phyloP scores from a whole-genome alignment of 192 early-diverging fungal genomes.

The Backusella parvicylindrica region DNA sequence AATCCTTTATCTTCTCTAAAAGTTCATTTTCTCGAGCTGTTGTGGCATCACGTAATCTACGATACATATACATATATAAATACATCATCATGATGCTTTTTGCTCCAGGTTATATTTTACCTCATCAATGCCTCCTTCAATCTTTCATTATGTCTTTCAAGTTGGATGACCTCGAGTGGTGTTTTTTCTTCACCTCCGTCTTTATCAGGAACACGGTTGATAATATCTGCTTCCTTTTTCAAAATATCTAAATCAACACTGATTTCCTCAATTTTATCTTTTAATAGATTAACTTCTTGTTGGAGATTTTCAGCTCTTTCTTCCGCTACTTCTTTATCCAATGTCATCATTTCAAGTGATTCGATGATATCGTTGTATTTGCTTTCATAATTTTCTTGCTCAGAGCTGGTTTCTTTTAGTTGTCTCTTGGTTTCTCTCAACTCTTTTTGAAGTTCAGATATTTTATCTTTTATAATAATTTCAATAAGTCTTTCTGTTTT shows the following conservation, averaged over 20 bases:
- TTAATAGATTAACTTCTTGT: slow-evolving; percentile 65
- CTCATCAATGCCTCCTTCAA: slow-evolving; percentile 83
- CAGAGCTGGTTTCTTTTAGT: slow-evolving; percentile 51
- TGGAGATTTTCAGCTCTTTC: slow-evolving; percentile 76
- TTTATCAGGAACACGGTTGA: slow-evolving; percentile 24
- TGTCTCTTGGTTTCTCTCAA: slow-evolving; percentile 57
- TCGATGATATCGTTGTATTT: slow-evolving; percentile 74
- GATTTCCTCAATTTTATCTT: slow-evolving; percentile 81
- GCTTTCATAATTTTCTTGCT: slow-evolving; percentile 63
- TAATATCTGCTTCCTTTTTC: slow-evolving; percentile 53
- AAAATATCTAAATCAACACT: slow-evolving; percentile 64
- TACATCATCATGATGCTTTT: background rate
- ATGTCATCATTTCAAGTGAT: slow-evolving; percentile 76
- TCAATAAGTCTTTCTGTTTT: background rate
- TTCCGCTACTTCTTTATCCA: slow-evolving; percentile 93
- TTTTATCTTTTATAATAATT: slow-evolving; percentile 45
- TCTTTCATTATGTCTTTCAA: slow-evolving; percentile 83
- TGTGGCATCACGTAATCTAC: slow-evolving; percentile 74
- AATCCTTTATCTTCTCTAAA: slow-evolving; percentile 53
- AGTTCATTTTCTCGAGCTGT: slow-evolving; percentile 68
- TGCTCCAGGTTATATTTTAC: slow-evolving; percentile 28
- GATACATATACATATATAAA: background rate
- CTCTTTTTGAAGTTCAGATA: slow-evolving; percentile 72
- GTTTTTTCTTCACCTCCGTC: slow-evolving; percentile 39
- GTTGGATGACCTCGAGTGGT: slow-evolving; percentile 56